These are phyloP conservation scores for Ormosia semicastrata DNA, from an alignment of 306 rosid species.

Conservation along the genomic window DNA sequence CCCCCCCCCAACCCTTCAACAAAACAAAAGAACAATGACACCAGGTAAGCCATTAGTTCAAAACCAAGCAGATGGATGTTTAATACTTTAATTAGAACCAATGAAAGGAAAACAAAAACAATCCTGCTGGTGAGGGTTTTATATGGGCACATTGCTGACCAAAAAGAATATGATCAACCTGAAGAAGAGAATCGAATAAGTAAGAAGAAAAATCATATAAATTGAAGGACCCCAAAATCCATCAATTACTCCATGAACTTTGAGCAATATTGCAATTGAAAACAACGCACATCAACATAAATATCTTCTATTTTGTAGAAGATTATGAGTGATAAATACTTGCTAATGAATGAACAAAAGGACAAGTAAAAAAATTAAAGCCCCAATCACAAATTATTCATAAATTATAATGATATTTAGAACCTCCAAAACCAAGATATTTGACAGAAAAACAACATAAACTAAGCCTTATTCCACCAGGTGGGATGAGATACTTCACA, in stretches of 20 bases:
- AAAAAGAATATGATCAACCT: too few relatives aligned
- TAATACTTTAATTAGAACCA: too few relatives aligned
- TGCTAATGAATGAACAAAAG: background rate
- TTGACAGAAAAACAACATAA: too few relatives aligned
- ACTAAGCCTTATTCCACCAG: too few relatives aligned
- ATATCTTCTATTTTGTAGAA: background rate
- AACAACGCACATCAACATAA: background rate
- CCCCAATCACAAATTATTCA: background rate
- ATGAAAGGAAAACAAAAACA: too few relatives aligned
- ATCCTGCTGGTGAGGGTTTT: too few relatives aligned
- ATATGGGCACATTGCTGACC: too few relatives aligned
- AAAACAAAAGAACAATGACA: too few relatives aligned
- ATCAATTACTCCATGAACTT: background rate
- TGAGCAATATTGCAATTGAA: background rate
- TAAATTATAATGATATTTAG: background rate
- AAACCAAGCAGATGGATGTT: too few relatives aligned
- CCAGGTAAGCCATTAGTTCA: too few relatives aligned
- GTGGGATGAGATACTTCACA: too few relatives aligned
- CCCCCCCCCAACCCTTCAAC: too few relatives aligned
- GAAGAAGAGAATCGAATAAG: background rate
- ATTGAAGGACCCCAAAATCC: background rate
- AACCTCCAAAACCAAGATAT: background rate
- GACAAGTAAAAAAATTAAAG: background rate
- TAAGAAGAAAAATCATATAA: background rate
- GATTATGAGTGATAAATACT: background rate